Conservation (phyloP, 2,329 filamentous ascomycete genomes). For the Trichoderma atroviride region DNA sequence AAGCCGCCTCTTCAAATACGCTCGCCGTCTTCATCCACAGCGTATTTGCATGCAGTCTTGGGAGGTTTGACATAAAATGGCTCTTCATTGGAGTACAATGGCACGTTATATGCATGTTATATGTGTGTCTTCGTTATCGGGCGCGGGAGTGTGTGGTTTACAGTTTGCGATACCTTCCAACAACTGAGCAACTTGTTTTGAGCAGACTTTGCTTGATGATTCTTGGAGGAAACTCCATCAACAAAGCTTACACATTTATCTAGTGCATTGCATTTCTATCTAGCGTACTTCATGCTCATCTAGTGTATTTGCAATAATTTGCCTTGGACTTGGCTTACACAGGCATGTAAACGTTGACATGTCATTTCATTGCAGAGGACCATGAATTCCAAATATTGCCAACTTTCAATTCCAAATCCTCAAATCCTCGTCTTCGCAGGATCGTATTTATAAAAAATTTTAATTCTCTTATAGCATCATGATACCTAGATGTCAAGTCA, state of each 20-base stretch:
- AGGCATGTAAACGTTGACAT: background rate
- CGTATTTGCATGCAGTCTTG: background rate
- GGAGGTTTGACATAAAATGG: background rate
- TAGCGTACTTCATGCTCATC: background rate
- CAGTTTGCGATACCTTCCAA: background rate
- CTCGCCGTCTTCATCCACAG: background rate
- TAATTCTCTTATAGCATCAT: background rate
- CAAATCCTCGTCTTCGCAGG: background rate
- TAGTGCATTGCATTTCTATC: too few relatives aligned
- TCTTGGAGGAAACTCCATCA: background rate
- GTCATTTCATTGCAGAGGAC: background rate
- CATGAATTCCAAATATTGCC: background rate
- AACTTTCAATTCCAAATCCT: background rate
- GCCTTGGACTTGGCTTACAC: background rate
- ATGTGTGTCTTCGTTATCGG: background rate
- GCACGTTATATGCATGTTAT: background rate
- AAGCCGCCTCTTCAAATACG: background rate
- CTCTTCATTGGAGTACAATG: background rate
- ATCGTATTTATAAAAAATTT: background rate
- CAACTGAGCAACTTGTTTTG: background rate
- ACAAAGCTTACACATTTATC: background rate
- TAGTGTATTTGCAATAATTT: background rate
- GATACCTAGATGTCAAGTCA: background rate
- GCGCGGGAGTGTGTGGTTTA: background rate
- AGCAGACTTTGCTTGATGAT: background rate